Evolutionary conservation across 2,329 filamentous ascomycete genomes (phyloP).

Genomic region (Neofusicoccum sp.): DNA sequence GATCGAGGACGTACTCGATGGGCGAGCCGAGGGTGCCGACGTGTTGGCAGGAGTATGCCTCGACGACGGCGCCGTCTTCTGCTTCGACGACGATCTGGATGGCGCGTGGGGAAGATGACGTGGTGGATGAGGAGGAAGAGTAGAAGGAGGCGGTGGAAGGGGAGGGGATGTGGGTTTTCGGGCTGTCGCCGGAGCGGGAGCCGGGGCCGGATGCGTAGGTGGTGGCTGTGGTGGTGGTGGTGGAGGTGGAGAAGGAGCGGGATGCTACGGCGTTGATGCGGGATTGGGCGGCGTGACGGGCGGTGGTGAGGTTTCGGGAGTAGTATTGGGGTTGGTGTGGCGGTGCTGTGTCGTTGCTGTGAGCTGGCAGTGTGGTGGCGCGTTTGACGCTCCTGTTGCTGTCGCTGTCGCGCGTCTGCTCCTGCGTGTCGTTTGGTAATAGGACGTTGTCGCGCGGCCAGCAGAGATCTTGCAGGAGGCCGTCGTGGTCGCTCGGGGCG

Average conservation of each 20-base stretch:
- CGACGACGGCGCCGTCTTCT: conserved; percentile 46
- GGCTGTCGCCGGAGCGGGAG: no score
- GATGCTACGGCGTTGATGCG: background rate
- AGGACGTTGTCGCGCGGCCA: conserved; percentile 58
- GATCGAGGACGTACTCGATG: conserved; percentile 60
- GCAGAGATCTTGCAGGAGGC: conserved; percentile 67
- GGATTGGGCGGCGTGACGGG: background rate
- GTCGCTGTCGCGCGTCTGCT: conserved; percentile 9
- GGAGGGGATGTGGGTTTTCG: no score
- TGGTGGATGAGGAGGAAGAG: conserved; percentile 19
- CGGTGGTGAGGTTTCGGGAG: background rate
- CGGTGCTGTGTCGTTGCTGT: background rate
- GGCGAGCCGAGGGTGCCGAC: conserved; percentile 59
- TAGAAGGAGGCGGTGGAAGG: background rate
- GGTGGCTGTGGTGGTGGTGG: conserved; percentile 14
- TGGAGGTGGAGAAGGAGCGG: background rate
- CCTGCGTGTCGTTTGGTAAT: conserved; percentile 18
- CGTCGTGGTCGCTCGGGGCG: conserved; percentile 67
- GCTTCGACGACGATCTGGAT: conserved; percentile 59
- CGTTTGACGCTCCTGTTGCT: conserved; percentile 8
- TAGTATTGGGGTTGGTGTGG: background rate
- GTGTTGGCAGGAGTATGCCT: conserved; percentile 49
- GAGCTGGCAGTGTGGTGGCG: background rate
- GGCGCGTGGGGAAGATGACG: conserved; percentile 43
- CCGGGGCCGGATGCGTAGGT: background rate